phyloP scores from a whole-genome alignment of 805 yeast genomes.

The Diddensiella transvaalensis region DNA sequence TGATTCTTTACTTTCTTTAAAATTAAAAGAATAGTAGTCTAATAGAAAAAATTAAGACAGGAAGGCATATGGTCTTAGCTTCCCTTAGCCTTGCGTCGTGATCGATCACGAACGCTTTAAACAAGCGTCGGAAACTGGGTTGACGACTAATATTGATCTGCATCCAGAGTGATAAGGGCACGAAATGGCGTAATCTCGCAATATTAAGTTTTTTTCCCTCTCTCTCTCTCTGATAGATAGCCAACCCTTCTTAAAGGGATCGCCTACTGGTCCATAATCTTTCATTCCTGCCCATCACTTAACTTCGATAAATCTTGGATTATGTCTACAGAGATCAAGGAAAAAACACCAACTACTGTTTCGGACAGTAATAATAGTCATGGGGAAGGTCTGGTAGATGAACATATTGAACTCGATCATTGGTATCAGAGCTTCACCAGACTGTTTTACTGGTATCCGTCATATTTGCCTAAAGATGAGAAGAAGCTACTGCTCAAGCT shows the following conservation, averaged over 20 bases:
- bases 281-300: background rate
- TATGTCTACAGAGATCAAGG: background rate
- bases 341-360: background rate
- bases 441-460: constrained; percentile 33
- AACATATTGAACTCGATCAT: constrained; percentile 4
- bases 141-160: background rate
- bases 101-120: background rate
- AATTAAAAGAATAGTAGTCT: too few relatives aligned
- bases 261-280: background rate
- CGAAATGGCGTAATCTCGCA: background rate
- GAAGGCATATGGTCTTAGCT: background rate
- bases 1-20: too few relatives aligned
- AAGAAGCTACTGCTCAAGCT: constrained; percentile 34
- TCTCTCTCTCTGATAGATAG: too few relatives aligned
- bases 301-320: background rate
- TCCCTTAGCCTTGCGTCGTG: background rate
- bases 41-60: too few relatives aligned
- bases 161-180: background rate
- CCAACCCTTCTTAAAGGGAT: background rate
- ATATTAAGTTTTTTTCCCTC: background rate
- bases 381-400: background rate
- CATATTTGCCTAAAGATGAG: constrained; percentile 26
- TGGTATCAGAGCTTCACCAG: constrained; percentile 31
- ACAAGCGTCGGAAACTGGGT: background rate
- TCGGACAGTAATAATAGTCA: background rate